A percentile compares a stretch with the other conserved stretches of the same genome.
Conservation (phyloP, 306 rosid species). For the Medicago ruthenica region DNA sequence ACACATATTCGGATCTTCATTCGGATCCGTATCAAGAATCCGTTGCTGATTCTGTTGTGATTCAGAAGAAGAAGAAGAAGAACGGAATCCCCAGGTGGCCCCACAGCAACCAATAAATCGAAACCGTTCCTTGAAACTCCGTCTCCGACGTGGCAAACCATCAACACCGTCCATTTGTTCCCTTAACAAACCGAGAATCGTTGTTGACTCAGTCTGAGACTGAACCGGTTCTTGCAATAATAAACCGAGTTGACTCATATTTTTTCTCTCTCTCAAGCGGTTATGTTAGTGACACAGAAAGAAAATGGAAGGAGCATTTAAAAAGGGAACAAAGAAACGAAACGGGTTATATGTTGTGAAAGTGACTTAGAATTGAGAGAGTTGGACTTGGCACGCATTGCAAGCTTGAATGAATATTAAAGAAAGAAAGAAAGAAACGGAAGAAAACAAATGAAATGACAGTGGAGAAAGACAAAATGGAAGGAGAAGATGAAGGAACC, state of each 20-base stretch:
- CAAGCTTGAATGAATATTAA: slow-evolving; percentile 41
- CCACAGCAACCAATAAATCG: slow-evolving; percentile 85
- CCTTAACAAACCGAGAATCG: slow-evolving; percentile 65
- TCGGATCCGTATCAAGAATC: slow-evolving; percentile 30
- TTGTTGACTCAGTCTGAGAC: slow-evolving; percentile 56
- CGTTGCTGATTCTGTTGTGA: slow-evolving; percentile 12
- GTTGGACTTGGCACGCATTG: slow-evolving; percentile 22
- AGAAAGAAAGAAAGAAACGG: too few relatives aligned
- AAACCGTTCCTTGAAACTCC: slow-evolving; percentile 72
- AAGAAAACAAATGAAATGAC: too few relatives aligned
- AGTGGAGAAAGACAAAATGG: slow-evolving; percentile 55
- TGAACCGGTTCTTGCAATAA: slow-evolving; percentile 71
- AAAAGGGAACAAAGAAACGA: slow-evolving; percentile 33
- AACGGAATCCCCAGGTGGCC: slow-evolving; percentile 63
- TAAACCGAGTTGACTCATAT: slow-evolving; percentile 71
- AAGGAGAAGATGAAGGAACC: slow-evolving; percentile 36
- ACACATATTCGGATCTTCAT: slow-evolving; percentile 44
- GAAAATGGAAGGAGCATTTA: slow-evolving; percentile 37
- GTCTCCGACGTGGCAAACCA: slow-evolving; percentile 50
- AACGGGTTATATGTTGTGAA: slow-evolving; percentile 29
- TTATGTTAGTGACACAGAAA: slow-evolving; percentile 41
- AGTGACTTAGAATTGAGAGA: neutral
- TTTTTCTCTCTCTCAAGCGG: neutral
- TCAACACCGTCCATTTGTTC: slow-evolving; percentile 74
- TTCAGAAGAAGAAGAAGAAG: slow-evolving; percentile 38